Conservation (phyloP, 1,139 yeast genomes). For the Saccharomyces hybrid region DNA sequence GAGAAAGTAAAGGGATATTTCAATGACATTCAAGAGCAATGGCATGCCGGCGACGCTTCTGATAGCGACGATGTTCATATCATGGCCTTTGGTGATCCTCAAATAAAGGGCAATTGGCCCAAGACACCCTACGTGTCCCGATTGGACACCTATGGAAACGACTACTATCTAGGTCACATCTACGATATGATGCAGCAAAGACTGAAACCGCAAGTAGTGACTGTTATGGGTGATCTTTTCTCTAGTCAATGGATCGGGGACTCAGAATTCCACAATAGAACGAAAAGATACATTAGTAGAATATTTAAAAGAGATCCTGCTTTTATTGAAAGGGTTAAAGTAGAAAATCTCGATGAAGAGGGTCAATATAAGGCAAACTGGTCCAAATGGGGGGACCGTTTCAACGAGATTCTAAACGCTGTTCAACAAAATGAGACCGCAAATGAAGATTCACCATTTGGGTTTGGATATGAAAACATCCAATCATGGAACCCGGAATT, state of each 20-base stretch:
- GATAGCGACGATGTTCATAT: slow-evolving; percentile 46
- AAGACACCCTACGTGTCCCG: slow-evolving; percentile 64
- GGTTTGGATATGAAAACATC: slow-evolving; percentile 50
- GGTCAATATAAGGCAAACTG: slow-evolving; percentile 26
- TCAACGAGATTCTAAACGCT: slow-evolving; percentile 34
- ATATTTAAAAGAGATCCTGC: slow-evolving; percentile 37
- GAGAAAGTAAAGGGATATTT: slow-evolving; percentile 14
- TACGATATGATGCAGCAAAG: slow-evolving; percentile 55
- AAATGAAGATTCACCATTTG: slow-evolving; percentile 22
- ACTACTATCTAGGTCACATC: slow-evolving; percentile 77
- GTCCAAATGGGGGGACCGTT: slow-evolving; percentile 45
- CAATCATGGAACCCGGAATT: slow-evolving; percentile 53
- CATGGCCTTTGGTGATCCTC: slow-evolving; percentile 92
- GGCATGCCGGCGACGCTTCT: slow-evolving; percentile 11
- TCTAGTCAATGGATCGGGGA: slow-evolving; percentile 96
- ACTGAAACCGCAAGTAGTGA: slow-evolving; percentile 68
- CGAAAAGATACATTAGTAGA: slow-evolving; percentile 60
- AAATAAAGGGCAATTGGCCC: slow-evolving; percentile 79
- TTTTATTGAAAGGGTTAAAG: slow-evolving; percentile 14
- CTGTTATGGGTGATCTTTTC: slow-evolving; percentile 86
- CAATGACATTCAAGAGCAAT: slow-evolving; percentile 25
- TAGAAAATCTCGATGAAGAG: slow-evolving; percentile 19
- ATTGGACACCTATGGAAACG: slow-evolving; percentile 82
- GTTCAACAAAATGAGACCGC: slow-evolving; percentile 34
- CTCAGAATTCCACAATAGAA: slow-evolving; percentile 73